Evolutionary conservation across 352 stramenopile species (phyloP), one percentile per base, ranked within the genome.

Genomic region (Blastocystis sp.): DNA sequence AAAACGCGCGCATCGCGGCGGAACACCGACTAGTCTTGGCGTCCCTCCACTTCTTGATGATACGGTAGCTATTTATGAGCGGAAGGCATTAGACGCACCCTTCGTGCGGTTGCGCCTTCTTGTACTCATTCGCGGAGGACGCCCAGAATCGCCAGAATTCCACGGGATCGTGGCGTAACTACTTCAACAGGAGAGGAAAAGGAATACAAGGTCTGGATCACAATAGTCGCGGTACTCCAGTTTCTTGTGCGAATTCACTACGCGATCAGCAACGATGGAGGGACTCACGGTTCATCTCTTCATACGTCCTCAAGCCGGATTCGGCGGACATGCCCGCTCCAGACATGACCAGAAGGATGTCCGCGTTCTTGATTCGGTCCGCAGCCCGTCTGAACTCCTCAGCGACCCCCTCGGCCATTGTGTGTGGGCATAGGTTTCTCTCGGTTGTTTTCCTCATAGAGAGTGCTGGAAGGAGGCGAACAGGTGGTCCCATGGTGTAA

Each of bases 281-380:
- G 51, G 21, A 80, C 19, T 3, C 61, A 89, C 79, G 6, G 24
- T 61, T 80, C 6, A 89, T 77, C n/a, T 89, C 79, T 19, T 89
- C 67, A 33, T 89, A 89, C 31, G 79, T 89, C 31, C 66, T 80
- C n/a, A 89, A 65, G 33, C 79, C 79, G 4, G 79, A 89, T 39
- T 89, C 45, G 55, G 79, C 79, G 4, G 79, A 89, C 79, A 89
- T 89, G 12, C 79, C 79, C 13, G 79, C 79, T 77, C 79, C 79
- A 59, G 79, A 69, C 67, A 89, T 85, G 1, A 85, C 31, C 41
- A 85, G 55, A 24, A 85, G 24, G 31, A 85, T 59, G 24, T 50
- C 67, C 66, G 74, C 74, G 51, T 85, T 85, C 31, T 63, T n/a
- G 6, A 85, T 85, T 1, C 35, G 12, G 9, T 51, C 41, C 24